Conservation (phyloP, 495 filamentous ascomycete genomes). For the Ramalina peruviana region DNA sequence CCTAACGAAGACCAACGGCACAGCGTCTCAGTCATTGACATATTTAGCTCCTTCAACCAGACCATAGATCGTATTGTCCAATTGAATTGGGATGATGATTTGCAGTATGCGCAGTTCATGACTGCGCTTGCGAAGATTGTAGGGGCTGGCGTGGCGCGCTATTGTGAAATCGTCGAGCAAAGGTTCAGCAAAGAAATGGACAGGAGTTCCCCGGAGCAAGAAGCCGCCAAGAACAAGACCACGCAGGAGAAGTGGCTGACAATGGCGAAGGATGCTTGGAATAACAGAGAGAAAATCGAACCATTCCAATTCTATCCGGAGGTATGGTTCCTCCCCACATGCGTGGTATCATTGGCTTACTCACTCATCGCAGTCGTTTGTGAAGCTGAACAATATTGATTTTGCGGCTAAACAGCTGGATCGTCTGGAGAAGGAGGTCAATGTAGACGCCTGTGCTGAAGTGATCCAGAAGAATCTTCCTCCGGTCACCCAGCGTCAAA, state of each 20-base stretch:
- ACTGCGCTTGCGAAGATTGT: constrained; percentile 84
- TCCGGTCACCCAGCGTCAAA: constrained; percentile 38
- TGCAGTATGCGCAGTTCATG: constrained; percentile 94
- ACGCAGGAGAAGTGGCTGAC: constrained; percentile 85
- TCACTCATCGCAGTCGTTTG: constrained; percentile 53
- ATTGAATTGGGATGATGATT: constrained; percentile 83
- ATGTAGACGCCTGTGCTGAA: constrained; percentile 87
- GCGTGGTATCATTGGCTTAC: not conserved
- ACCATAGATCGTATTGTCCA: constrained; percentile 71
- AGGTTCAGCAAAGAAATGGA: constrained; percentile 90
- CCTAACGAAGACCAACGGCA: constrained; percentile 75
- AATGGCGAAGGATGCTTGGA: constrained; percentile 91
- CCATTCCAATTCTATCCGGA: constrained; percentile 95
- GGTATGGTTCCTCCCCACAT: constrained; percentile 37
- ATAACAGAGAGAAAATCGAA: constrained; percentile 83
- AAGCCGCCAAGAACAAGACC: constrained; percentile 58
- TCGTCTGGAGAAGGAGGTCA: constrained; percentile 73
- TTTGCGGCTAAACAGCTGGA: constrained; percentile 84
- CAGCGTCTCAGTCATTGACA: constrained; percentile 84
- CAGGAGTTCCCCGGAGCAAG: constrained; percentile 72
- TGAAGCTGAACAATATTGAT: constrained; percentile 97
- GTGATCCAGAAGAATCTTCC: constrained; percentile 55
- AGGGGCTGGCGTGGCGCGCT: constrained; percentile 65
- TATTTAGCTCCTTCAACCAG: constrained; percentile 87
- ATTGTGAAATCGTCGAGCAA: constrained; percentile 84